Evolutionary conservation across 2,329 filamentous ascomycete genomes (phyloP).

Genomic region (Onygenales sp.): DNA sequence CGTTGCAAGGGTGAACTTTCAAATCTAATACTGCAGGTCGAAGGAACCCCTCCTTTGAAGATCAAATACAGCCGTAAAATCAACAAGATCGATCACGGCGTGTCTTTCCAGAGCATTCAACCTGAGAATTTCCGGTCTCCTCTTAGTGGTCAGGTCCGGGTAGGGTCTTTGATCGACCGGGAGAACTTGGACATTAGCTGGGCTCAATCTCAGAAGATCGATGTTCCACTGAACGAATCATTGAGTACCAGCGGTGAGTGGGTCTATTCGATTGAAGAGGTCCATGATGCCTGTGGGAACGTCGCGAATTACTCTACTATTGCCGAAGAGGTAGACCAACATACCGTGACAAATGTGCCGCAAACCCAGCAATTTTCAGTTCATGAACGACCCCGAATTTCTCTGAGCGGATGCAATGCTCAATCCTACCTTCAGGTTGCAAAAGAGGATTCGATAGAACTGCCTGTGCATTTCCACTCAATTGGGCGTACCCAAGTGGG

Average conservation of each 20-base stretch:
- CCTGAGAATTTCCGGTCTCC: constrained; percentile 78
- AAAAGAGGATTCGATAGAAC: constrained; percentile 55
- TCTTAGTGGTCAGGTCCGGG: constrained; percentile 52
- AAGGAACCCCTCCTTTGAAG: constrained; percentile 82
- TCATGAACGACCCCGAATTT: constrained; percentile 71
- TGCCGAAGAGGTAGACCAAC: constrained; percentile 57
- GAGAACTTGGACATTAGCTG: constrained; percentile 54
- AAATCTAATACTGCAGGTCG: constrained; percentile 70
- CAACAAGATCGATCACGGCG: constrained; percentile 72
- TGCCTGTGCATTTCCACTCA: constrained; percentile 64
- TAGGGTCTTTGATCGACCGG: constrained; percentile 48
- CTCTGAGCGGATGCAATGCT: constrained; percentile 65
- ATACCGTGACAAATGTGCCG: constrained; percentile 49
- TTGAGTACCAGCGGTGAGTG: constrained; percentile 70
- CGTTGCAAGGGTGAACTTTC: constrained; percentile 85
- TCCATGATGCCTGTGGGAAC: constrained; percentile 86
- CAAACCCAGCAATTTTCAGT: constrained; percentile 73
- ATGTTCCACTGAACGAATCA: constrained; percentile 82
- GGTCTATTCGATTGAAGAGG: constrained; percentile 85
- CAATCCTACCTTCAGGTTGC: constrained; percentile 75
- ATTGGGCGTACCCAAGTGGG: constrained; percentile 47
- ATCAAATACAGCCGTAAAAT: constrained; percentile 85
- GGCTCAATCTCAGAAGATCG: constrained; percentile 66
- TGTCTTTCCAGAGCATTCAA: constrained; percentile 87
- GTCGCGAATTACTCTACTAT: constrained; percentile 58